Percentiles rank a stretch among this genome's conserved stretches.
These are phyloP conservation scores for Arachnopeziza araneosa DNA, from an alignment of 2,329 filamentous ascomycete genomes.

Conservation along the genomic window DNA sequence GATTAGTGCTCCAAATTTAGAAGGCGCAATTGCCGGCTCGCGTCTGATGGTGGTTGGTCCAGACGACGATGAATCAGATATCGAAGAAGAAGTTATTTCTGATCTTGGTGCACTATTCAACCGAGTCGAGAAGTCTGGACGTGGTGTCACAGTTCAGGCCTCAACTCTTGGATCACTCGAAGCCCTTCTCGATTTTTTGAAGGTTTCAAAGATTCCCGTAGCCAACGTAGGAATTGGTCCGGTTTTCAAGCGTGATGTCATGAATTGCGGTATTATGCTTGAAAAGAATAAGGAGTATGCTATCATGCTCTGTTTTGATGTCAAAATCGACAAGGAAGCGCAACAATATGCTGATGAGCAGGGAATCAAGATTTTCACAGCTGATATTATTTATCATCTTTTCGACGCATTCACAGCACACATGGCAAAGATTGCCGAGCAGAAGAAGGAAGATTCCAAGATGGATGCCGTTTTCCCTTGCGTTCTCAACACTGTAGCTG, in stretches of 20 bases:
- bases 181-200: constrained; percentile 92
- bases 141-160: constrained; percentile 94
- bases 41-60: constrained; percentile 89
- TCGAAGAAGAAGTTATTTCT: constrained; percentile 93
- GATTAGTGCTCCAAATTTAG: constrained; percentile 92
- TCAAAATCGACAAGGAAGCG: constrained; percentile 98
- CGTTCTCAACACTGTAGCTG: constrained; percentile 79
- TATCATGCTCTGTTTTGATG: constrained; percentile 99
- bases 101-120: constrained; percentile 88
- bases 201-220: constrained; percentile 93
- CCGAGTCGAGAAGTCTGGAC: constrained; percentile 85
- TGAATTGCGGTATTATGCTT: constrained; percentile 91
- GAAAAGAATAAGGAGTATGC: constrained; percentile 93
- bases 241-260: constrained; percentile 96
- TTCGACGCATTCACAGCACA: constrained; percentile 97
- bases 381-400: constrained; percentile 97
- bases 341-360: constrained; percentile 86
- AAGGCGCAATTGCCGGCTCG: constrained; percentile 93
- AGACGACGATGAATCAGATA: constrained; percentile 93
- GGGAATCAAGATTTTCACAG: constrained; percentile 95
- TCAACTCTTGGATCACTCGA: constrained; percentile 96
- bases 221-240: constrained; percentile 96
- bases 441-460: constrained; percentile 95
- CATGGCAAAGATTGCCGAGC: constrained; percentile 79
- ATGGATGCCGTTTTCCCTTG: constrained; percentile 96